Evolutionary conservation across 345 rosid genomes (phyloP).

Genomic region (Leavenworthia alabamica): DNA sequence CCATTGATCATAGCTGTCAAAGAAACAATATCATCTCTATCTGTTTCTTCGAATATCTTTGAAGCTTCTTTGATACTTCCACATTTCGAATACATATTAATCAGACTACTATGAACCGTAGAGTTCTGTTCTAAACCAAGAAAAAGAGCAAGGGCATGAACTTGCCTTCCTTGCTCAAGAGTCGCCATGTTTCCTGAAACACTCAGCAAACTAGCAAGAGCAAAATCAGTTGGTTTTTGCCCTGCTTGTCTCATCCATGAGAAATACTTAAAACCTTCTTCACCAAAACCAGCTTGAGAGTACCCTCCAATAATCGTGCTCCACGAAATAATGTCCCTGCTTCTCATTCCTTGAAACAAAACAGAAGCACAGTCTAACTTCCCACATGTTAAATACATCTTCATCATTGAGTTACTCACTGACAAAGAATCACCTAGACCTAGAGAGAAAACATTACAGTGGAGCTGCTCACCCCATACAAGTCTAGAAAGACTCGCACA

Average conservation of each 20-base stretch:
- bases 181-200: constrained; percentile 71
- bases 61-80: constrained; percentile 72
- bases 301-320: constrained; percentile 70
- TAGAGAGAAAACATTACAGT: constrained; percentile 46
- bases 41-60: constrained; percentile 51
- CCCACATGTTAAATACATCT: constrained; percentile 72
- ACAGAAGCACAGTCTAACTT: constrained; percentile 42
- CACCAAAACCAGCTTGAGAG: constrained; percentile 61
- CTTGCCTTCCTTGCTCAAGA: constrained; percentile 76
- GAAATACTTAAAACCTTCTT: constrained; percentile 61
- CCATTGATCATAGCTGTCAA: constrained; percentile 92
- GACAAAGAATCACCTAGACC: constrained; percentile 50
- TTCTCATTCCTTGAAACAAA: constrained; percentile 47
- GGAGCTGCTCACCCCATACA: constrained; percentile 78
- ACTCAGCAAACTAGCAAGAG: constrained; percentile 72
- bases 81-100: constrained; percentile 86
- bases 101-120: constrained; percentile 52
- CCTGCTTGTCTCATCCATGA: constrained; percentile 80
- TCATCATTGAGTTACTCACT: constrained; percentile 56
- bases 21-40: constrained; percentile 45
- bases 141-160: constrained; percentile 54
- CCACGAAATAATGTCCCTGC: constrained; percentile 76
- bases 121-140: constrained; percentile 53
- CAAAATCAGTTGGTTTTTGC: constrained; percentile 59
- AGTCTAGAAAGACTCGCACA: constrained; percentile 59